Evolutionary conservation across 2,329 filamentous ascomycete genomes (phyloP), one percentile per base, ranked within the genome.

Genomic region (Berkeleyomyces rouxiae): DNA sequence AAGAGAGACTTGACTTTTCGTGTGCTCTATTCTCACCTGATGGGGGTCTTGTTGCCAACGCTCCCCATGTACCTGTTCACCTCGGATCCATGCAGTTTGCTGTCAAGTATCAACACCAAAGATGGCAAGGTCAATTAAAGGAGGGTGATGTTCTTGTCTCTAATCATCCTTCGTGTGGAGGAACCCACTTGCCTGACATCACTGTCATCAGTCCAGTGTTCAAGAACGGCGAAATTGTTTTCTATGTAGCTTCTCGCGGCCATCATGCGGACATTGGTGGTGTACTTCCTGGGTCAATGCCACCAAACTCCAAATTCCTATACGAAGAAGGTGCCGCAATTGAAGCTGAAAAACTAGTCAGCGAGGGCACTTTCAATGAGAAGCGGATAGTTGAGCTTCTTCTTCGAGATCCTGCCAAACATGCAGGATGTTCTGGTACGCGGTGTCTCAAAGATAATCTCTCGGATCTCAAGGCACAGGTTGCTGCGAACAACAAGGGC

Each of bases 181-280:
- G 88, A 42, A 93, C 88, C 0, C 88, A 93, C 74, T 75, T 93
- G 42, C 88, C 87, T 0, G 88, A 92, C 69, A 88, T 92, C 63
- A 92, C 88, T 0, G 84, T 90, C 44, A 80, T 90, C 63, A 91
- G 88, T 23, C 88, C 88, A 0, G 87, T 87, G 0, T 92, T 91
- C 73, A 70, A 72, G 2, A 71, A 71, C 46, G 83, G 83, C 2
- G 81, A 85, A 59, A 90, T 91, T 61, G 80, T 90, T 59, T 92
- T 92, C 72, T 92, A 90, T 67, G 87, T 89, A 1, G 88, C 88
- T 0, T 89, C 86, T 2, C 80, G 87, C 62, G 88, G 87, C 0
- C 88, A 92, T 68, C 88, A 92, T 68, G 88, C 88, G n/a, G 88
- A 92, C 68, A 91, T 92, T 67, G 88, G 88, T 10, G 88, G 88